Base-by-base conservation (phyloP, 345 rosid genomes). In the Clarkia xantiana region DNA sequence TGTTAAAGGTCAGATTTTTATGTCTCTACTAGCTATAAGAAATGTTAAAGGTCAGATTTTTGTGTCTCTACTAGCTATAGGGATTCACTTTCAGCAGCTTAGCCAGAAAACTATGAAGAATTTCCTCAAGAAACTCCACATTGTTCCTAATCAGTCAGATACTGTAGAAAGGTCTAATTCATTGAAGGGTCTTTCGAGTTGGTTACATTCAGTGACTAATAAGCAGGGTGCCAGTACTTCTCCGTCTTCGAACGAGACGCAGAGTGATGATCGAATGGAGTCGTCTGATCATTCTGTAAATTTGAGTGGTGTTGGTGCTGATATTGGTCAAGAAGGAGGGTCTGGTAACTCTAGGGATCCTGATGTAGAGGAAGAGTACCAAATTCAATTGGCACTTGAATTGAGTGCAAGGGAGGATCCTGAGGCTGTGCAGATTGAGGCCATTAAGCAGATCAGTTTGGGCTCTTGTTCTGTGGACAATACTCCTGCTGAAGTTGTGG, bases 401-500 rank as follows among this genome's bases (percentile, higher is more conserved):
- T 59, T 89, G 72, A 89, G 97, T 73, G 94, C 94, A 9, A 89
- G 71, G 63, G 97, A 89, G 77, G 97, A 89, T 71, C 97, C 97
- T 52, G 97, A 89, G 67, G 95, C 97, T 19, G 86, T 83, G 70
- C 97, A 89, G 66, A 89, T 89, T 65, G 95, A 89, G 73, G 90
- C 94, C 70, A 85, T 89, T 41, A 89, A 89, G 70, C 97, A 89
- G 66, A 78, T 89, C 49, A 89, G 95, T 66, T 67, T 85, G 56
- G 94, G 94, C 41, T 67, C 88, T 63, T 73, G 79, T 67, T 79
- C 74, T 66, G 76, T 81, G 23, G 86, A 74, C 52, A 80, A 79
- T 68, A 72, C 95, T 69, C 86, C 88, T 13, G 94, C 90, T 44
- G 97, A 89, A 70, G 76, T 89, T 64, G 74, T 85, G 65, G 97